Conservation (phyloP, 768 basidiomycete species). For the Lentinula sp. region DNA sequence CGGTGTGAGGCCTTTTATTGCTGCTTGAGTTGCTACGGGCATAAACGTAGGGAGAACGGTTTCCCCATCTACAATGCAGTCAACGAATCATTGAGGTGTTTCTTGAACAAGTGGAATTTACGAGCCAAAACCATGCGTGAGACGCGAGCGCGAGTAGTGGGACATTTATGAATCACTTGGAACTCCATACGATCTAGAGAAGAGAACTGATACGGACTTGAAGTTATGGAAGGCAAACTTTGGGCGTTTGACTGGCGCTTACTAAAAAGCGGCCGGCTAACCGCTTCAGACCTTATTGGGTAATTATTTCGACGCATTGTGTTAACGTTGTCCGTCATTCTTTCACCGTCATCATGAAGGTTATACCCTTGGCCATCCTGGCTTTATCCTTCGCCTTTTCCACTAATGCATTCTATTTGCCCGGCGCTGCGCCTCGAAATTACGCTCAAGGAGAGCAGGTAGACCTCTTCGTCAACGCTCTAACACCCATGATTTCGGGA, state of each 20-base stretch:
- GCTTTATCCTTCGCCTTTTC: constrained; percentile 16
- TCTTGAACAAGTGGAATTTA: constrained; percentile 27
- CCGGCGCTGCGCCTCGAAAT: constrained; percentile 83
- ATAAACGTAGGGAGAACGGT: constrained; percentile 89
- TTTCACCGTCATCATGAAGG: constrained; percentile 16
- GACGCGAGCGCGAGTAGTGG: constrained; percentile 77
- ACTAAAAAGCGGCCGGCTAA: background rate
- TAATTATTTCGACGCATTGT: background rate
- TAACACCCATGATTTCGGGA: constrained; percentile 78
- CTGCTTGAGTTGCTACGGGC: constrained; percentile 91
- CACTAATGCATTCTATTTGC: constrained; percentile 79
- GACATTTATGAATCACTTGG: constrained; percentile 75
- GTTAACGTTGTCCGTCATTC: constrained; percentile 5
- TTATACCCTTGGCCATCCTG: constrained; percentile 12
- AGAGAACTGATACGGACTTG: background rate
- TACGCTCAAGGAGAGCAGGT: constrained; percentile 72
- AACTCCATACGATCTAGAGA: constrained; percentile 55
- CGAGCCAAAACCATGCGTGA: constrained; percentile 82
- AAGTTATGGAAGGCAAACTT: background rate
- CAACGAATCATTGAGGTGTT: constrained; percentile 3
- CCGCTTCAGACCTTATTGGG: background rate
- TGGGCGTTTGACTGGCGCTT: background rate
- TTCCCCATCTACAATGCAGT: constrained; percentile 50
- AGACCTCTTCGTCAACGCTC: constrained; percentile 77
- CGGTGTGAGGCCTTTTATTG: constrained; percentile 86